phyloP scores from a whole-genome alignment of 1,139 yeast genomes.

The Eremothecium gossypii region DNA sequence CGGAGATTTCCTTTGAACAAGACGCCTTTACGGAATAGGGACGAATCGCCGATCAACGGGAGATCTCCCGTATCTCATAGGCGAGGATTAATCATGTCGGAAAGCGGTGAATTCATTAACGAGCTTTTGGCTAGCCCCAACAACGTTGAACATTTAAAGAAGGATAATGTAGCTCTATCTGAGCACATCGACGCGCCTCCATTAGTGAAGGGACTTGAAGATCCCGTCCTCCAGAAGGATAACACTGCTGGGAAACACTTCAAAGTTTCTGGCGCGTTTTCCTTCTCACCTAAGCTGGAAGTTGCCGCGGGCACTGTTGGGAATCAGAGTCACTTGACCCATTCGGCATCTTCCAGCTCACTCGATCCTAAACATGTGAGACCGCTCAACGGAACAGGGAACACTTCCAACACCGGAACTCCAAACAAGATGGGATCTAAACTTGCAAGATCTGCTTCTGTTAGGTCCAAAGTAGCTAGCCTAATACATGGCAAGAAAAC shows the following conservation, averaged over 20 bases:
- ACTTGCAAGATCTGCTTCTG: conserved; percentile 1
- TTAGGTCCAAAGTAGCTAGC: conserved; percentile 3
- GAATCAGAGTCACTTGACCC: not conserved
- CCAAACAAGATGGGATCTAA: not conserved
- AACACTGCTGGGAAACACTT: not conserved
- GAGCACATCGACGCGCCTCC: too few species aligned
- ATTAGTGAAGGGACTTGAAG: too few species aligned
- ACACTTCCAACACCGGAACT: not conserved
- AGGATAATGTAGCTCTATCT: too few species aligned
- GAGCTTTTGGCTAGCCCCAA: not conserved
- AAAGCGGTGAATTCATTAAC: conserved; percentile 2
- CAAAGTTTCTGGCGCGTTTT: not conserved
- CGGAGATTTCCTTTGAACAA: conserved; percentile 8
- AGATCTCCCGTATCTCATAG: conserved; percentile 9
- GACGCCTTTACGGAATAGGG: conserved; percentile 3
- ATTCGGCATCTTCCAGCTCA: not conserved
- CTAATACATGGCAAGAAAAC: conserved; percentile 2
- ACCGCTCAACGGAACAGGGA: not conserved
- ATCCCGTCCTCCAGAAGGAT: too few species aligned
- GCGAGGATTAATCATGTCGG: conserved; percentile 10
- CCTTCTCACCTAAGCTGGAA: too few species aligned
- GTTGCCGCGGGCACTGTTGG: too few species aligned
- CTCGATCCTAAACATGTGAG: conserved; percentile 1
- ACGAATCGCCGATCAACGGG: not conserved
- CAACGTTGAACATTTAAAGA: not conserved